phyloP scores from a whole-genome alignment of 2,329 filamentous ascomycete species.

The Colletotrichum tabaci region DNA sequence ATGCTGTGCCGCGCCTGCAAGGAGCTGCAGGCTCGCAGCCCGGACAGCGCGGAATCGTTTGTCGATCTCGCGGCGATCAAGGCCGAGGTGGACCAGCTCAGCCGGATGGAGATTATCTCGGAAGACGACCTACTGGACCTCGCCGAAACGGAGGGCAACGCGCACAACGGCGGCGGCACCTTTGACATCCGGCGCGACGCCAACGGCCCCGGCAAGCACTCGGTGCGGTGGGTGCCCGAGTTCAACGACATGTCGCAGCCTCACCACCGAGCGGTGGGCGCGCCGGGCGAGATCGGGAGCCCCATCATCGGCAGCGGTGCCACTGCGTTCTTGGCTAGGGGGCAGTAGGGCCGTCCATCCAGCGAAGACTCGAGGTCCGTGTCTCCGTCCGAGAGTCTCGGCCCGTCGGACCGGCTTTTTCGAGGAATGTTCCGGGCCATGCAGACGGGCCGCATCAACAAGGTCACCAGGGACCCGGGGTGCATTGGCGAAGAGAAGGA shows the following conservation, averaged over 20 bases:
- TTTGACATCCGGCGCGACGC: constrained; percentile 77
- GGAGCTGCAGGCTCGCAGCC: constrained; percentile 59
- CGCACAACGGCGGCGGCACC: constrained; percentile 89
- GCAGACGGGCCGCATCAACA: constrained; percentile 24
- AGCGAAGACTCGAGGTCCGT: constrained; percentile 7
- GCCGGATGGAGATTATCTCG: constrained; percentile 55
- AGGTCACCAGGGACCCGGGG: not conserved
- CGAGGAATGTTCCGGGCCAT: constrained; percentile 23
- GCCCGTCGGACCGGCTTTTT: not conserved
- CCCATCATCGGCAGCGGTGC: constrained; percentile 66
- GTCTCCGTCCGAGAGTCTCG: not conserved
- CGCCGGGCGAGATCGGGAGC: constrained; percentile 80
- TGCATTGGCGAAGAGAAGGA: not conserved
- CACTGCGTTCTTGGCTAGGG: constrained; percentile 45
- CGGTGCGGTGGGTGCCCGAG: constrained; percentile 71
- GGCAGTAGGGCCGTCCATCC: constrained; percentile 32
- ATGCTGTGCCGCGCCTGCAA: constrained; percentile 86
- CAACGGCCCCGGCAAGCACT: constrained; percentile 53
- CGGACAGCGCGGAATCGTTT: constrained; percentile 72
- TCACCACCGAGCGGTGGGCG: constrained; percentile 64
- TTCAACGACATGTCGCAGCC: constrained; percentile 56
- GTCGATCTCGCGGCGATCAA: constrained; percentile 79
- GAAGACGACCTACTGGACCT: constrained; percentile 83
- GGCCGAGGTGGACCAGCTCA: constrained; percentile 61
- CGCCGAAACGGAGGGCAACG: constrained; percentile 91